phyloP scores from a whole-genome alignment of 257 asterid genomes.

The Scutellaria galericulata region DNA sequence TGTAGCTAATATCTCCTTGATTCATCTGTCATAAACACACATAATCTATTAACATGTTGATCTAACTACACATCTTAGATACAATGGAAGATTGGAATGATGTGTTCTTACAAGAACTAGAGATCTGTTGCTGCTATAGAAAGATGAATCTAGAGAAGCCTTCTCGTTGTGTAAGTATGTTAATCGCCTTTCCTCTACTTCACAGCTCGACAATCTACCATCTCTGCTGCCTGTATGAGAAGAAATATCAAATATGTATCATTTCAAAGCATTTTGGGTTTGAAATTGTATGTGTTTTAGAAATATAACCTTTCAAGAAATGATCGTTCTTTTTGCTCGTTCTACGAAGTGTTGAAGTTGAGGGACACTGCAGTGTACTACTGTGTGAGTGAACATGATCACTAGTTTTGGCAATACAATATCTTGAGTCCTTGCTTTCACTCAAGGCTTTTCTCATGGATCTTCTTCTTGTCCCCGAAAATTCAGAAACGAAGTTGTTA shows the following conservation, averaged over 20 bases:
- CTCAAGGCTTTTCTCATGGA: constrained; percentile 59
- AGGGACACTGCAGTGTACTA: constrained; percentile 8
- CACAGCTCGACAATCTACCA: constrained; percentile 29
- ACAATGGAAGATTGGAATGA: background rate
- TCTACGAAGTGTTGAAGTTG: constrained; percentile 40
- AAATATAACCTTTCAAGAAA: constrained; percentile 36
- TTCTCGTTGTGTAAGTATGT: constrained; percentile 39
- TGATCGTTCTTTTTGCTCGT: constrained; percentile 35
- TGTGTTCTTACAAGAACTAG: constrained; percentile 48
- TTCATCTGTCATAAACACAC: constrained; percentile 37
- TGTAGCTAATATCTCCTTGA: constrained; percentile 50
- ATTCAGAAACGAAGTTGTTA: constrained; percentile 57
- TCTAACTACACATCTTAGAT: no score
- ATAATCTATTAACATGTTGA: no score
- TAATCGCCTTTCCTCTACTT: constrained; percentile 46
- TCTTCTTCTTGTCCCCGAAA: constrained; percentile 71
- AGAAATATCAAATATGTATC: background rate
- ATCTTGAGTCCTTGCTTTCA: constrained; percentile 45
- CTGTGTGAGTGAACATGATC: constrained; percentile 25
- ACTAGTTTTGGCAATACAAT: constrained; percentile 16
- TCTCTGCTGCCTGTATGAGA: constrained; percentile 42
- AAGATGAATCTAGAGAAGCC: constrained; percentile 22
- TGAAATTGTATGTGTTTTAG: no score
- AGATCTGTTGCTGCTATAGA: constrained; percentile 27
- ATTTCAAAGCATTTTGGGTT: background rate